A percentile compares a stretch with the other conserved stretches of the same genome.
Conservation (phyloP, 2,329 filamentous ascomycete species). For the Diaporthe sp. region DNA sequence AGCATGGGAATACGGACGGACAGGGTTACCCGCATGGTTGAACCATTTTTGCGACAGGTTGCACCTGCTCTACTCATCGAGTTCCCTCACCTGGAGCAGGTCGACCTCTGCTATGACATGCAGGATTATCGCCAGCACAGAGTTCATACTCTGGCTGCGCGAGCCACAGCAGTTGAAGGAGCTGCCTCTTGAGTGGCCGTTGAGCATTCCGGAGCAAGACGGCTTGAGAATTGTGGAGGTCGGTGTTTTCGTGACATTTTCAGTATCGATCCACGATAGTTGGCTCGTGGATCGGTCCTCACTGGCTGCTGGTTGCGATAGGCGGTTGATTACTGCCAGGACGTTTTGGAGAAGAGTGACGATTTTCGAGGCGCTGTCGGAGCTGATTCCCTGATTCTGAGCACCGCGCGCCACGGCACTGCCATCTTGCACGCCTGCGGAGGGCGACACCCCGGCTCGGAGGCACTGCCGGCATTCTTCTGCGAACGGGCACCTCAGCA, state of each 20-base stretch:
- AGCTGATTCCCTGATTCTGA: background rate
- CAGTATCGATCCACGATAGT: background rate
- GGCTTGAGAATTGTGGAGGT: background rate
- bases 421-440: conserved; percentile 1
- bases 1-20: no score
- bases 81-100: background rate
- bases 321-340: background rate
- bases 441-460: conserved; percentile 1
- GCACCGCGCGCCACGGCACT: conserved; percentile 23
- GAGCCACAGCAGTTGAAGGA: background rate
- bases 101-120: background rate
- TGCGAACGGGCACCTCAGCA: background rate
- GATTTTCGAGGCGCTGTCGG: conserved; percentile 9
- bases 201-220: background rate
- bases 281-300: no score
- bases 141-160: background rate
- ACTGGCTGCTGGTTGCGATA: background rate
- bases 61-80: background rate
- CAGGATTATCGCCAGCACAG: background rate
- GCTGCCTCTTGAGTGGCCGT: no score
- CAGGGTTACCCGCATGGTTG: background rate
- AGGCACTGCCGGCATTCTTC: background rate
- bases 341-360: background rate
- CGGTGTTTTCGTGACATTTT: background rate
- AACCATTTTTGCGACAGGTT: background rate